Evolutionary conservation across 2,329 filamentous ascomycete species (phyloP).

Genomic region (Beauveria pseudobassiana): DNA sequence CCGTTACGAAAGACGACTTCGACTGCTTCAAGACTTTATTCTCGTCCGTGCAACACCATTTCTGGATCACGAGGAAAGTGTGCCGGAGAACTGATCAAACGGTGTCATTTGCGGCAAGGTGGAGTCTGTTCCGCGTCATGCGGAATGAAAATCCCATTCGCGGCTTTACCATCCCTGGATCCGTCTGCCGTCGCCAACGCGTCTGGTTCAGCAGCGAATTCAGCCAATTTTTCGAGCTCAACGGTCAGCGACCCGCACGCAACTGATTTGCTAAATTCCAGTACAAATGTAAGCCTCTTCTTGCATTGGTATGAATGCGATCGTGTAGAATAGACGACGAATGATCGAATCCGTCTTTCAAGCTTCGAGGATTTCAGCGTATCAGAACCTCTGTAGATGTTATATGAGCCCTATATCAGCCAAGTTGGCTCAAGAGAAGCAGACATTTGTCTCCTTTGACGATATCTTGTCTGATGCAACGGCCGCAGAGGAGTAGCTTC

Average conservation of each 20-base stretch:
- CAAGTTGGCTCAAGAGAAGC: neutral
- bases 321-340: neutral
- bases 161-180: too few relatives aligned
- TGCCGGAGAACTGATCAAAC: too few relatives aligned
- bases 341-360: neutral
- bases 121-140: too few relatives aligned
- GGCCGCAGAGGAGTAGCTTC: neutral
- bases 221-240: neutral
- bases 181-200: too few relatives aligned
- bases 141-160: too few relatives aligned
- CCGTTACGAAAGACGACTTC: too few relatives aligned
- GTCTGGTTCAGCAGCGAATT: neutral
- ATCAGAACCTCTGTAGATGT: neutral
- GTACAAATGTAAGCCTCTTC: neutral
- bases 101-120: too few relatives aligned
- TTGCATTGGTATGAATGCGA: neutral
- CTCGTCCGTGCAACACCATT: too few relatives aligned
- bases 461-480: neutral
- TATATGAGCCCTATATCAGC: neutral
- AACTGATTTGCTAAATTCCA: neutral
- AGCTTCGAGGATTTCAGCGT: neutral
- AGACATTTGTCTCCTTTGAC: neutral
- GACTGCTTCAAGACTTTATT: too few relatives aligned
- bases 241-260: neutral
- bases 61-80: too few relatives aligned